phyloP scores from a whole-genome alignment of 1,139 yeast genomes.

The Pichia inconspicua region DNA sequence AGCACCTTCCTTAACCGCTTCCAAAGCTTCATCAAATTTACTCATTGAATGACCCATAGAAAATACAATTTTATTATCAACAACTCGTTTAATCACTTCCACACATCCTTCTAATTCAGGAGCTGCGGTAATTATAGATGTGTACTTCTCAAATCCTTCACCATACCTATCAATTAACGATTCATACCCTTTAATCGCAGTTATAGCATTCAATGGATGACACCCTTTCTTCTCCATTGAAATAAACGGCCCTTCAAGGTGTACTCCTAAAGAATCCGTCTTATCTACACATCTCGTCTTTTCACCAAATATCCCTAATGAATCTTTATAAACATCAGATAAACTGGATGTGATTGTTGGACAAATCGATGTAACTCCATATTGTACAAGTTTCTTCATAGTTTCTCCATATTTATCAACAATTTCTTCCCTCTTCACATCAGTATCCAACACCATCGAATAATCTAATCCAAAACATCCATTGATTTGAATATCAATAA shows the following conservation, averaged over 20 bases:
- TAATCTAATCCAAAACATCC: conserved; percentile 57
- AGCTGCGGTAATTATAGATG: conserved; percentile 52
- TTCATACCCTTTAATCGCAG: conserved; percentile 32
- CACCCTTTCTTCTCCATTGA: conserved; percentile 52
- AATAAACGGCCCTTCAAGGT: conserved; percentile 58
- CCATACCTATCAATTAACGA: conserved; percentile 33
- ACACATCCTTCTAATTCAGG: conserved; percentile 54
- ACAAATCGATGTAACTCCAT: conserved; percentile 55
- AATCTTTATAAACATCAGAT: conserved; percentile 45
- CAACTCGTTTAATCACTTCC: conserved; percentile 39
- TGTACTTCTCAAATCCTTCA: conserved; percentile 32
- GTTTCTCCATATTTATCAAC: conserved; percentile 37
- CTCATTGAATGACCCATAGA: conserved; percentile 55
- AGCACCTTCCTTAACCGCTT: conserved; percentile 48
- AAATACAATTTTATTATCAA: conserved; percentile 32
- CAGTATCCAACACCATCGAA: conserved; percentile 27
- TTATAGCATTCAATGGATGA: conserved; percentile 52
- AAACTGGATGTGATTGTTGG: conserved; percentile 55
- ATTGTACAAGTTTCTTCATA: conserved; percentile 41
- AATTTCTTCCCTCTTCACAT: conserved; percentile 28
- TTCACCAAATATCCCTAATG: conserved; percentile 39
- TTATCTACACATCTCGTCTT: conserved; percentile 29
- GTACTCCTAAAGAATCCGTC: conserved; percentile 53
- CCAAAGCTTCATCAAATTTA: conserved; percentile 40
- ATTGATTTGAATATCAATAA: conserved; percentile 53